Conservation (phyloP, 108 stramenopile species). For the Pseudonitzschia multiseries region DNA sequence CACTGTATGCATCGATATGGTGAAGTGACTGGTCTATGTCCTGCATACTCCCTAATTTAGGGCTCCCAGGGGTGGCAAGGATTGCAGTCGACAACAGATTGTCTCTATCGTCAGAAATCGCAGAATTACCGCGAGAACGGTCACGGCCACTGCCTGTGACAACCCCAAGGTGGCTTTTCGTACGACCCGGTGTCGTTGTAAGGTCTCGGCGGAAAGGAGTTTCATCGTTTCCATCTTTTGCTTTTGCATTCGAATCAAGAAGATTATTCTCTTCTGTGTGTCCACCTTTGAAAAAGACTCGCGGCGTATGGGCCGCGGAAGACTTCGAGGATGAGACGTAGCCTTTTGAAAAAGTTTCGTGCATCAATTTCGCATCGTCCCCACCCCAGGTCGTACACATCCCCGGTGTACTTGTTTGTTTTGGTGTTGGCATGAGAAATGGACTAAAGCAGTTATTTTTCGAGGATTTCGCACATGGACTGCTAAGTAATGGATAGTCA, state of each 20-base stretch:
- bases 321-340: neutral
- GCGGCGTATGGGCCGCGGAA: constrained; percentile 18
- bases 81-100: constrained; percentile 38
- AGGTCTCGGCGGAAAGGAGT: constrained; percentile 16
- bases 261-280: constrained; percentile 20
- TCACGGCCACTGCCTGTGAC: constrained; percentile 35
- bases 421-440: constrained; percentile 29
- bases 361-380: constrained; percentile 37
- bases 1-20: constrained; percentile 37
- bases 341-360: constrained; percentile 23
- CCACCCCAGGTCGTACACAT: constrained; percentile 32
- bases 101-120: constrained; percentile 27
- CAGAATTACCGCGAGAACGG: constrained; percentile 7
- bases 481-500: constrained; percentile 13
- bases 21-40: constrained; percentile 46
- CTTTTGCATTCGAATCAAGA: constrained; percentile 2
- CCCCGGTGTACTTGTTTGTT: constrained; percentile 15
- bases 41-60: constrained; percentile 20
- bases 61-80: constrained; percentile 37
- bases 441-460: constrained; percentile 19
- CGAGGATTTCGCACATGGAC: constrained; percentile 16
- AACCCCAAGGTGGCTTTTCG: constrained; percentile 16
- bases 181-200: constrained; percentile 15
- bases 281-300: constrained; percentile 41
- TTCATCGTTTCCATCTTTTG: constrained; percentile 14